Conservation (phyloP, 257 asterid genomes). For the Penstemon newberryi region DNA sequence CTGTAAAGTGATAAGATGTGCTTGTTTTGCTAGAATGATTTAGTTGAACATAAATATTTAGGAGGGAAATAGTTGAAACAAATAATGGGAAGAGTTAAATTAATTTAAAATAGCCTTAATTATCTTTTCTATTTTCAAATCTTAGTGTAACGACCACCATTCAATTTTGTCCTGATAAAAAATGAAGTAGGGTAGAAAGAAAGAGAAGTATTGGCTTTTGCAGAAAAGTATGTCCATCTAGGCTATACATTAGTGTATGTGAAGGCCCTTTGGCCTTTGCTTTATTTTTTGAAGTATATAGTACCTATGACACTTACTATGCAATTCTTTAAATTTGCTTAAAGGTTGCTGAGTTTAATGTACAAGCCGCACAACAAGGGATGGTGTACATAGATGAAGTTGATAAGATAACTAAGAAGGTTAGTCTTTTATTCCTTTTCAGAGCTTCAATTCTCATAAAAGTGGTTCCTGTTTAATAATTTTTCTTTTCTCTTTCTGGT, state of each 20-base stretch:
- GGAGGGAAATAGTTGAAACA: background rate
- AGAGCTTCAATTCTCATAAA: slow-evolving; percentile 17
- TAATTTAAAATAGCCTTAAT: background rate
- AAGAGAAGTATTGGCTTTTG: slow-evolving; percentile 9
- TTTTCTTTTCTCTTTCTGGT: slow-evolving; percentile 29
- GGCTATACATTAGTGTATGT: slow-evolving; percentile 12
- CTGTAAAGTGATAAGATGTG: background rate
- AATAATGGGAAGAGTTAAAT: slow-evolving; percentile 14
- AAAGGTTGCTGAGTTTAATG: slow-evolving; percentile 91
- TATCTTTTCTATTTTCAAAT: slow-evolving; percentile 12
- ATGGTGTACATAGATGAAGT: slow-evolving; percentile 96
- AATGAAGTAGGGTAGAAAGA: background rate
- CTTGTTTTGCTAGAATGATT: slow-evolving; percentile 14
- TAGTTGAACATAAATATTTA: background rate
- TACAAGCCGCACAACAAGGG: slow-evolving; percentile 98
- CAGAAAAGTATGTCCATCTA: slow-evolving; percentile 8
- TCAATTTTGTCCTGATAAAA: background rate
- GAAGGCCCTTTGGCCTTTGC: background rate
- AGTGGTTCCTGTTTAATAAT: slow-evolving; percentile 25
- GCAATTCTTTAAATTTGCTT: slow-evolving; percentile 39
- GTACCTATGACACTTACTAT: slow-evolving; percentile 30
- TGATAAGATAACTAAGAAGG: slow-evolving; percentile 96
- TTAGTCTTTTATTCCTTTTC: slow-evolving; percentile 30
- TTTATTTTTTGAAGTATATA: slow-evolving; percentile 18
- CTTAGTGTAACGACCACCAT: slow-evolving; percentile 5